Evolutionary conservation across 2,329 filamentous ascomycete genomes (phyloP).

Genomic region (Anthostomella pinea): DNA sequence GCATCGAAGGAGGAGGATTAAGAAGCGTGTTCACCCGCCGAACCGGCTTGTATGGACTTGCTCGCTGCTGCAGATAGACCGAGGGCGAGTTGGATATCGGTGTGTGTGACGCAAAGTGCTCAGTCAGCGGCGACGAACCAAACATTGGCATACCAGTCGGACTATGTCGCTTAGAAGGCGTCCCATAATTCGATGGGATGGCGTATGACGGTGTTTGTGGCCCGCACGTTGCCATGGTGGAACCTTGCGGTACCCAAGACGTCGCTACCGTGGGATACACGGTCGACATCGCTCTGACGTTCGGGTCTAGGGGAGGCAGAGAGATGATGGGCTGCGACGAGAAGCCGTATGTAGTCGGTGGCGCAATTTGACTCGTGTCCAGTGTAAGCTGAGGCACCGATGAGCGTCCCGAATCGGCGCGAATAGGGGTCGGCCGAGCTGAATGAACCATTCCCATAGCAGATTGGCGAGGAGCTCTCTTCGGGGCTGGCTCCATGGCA

Average conservation of each 20-base stretch:
- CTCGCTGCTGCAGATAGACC: slow-evolving; percentile 80
- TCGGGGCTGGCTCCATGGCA: slow-evolving; percentile 51
- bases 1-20: slow-evolving; percentile 78
- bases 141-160: slow-evolving; percentile 51
- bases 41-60: slow-evolving; percentile 89
- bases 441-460: slow-evolving; percentile 22
- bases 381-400: slow-evolving; percentile 71
- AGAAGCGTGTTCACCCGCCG: slow-evolving; percentile 87
- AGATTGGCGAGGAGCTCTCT: slow-evolving; percentile 41
- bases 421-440: slow-evolving; percentile 19
- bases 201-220: slow-evolving; percentile 31
- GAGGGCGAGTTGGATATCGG: slow-evolving; percentile 80
- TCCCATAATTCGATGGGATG: slow-evolving; percentile 40
- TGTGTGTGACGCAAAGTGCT: slow-evolving; percentile 58
- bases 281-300: slow-evolving; percentile 71
- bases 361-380: slow-evolving; percentile 44
- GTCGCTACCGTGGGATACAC: slow-evolving; percentile 60
- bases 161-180: slow-evolving; percentile 53
- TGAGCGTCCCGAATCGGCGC: slow-evolving; percentile 46
- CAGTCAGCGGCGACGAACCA: slow-evolving; percentile 68
- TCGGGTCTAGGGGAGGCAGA: slow-evolving; percentile 59
- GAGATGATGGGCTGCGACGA: slow-evolving; percentile 48
- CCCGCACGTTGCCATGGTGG: slow-evolving; percentile 30
- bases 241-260: slow-evolving; percentile 37
- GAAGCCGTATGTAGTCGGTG: slow-evolving; percentile 28